Conservation (phyloP, 164 flowering plant species). For the Stephania japonica region DNA sequence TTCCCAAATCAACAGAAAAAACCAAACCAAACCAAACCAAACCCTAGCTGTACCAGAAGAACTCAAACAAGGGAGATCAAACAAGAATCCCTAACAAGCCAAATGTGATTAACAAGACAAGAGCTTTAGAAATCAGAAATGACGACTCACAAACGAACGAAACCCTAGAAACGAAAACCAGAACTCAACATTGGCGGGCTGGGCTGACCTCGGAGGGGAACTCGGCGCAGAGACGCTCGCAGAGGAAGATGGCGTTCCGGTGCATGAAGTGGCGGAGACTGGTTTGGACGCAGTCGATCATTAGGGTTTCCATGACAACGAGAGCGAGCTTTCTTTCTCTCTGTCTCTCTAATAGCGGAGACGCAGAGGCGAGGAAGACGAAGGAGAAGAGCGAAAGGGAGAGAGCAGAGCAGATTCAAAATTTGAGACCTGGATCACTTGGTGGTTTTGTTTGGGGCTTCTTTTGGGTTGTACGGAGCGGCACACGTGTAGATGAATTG, state of each 20-base stretch:
- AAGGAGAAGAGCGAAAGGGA: background rate
- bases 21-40: background rate
- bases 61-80: background rate
- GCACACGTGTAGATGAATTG: too few species aligned
- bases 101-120: background rate
- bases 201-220: constrained; percentile 81
- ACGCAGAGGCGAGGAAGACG: constrained; percentile 1
- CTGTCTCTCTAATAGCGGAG: background rate
- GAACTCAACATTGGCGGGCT: background rate
- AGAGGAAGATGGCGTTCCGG: constrained; percentile 83
- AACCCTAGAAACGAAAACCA: background rate
- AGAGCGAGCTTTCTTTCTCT: background rate
- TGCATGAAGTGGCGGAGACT: constrained; percentile 73
- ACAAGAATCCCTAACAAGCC: constrained; percentile 6
- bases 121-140: background rate
- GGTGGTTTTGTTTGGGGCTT: background rate
- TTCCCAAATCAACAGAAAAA: background rate
- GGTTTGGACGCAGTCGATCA: constrained; percentile 64
- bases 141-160: background rate
- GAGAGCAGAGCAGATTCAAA: background rate
- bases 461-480: too few species aligned
- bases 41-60: background rate
- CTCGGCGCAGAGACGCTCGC: constrained; percentile 97
- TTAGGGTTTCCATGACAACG: constrained; percentile 65
- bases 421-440: background rate